These are phyloP conservation scores for Leishmania amazonensis DNA, from an alignment of 208 protist species.

Conservation along the genomic window DNA sequence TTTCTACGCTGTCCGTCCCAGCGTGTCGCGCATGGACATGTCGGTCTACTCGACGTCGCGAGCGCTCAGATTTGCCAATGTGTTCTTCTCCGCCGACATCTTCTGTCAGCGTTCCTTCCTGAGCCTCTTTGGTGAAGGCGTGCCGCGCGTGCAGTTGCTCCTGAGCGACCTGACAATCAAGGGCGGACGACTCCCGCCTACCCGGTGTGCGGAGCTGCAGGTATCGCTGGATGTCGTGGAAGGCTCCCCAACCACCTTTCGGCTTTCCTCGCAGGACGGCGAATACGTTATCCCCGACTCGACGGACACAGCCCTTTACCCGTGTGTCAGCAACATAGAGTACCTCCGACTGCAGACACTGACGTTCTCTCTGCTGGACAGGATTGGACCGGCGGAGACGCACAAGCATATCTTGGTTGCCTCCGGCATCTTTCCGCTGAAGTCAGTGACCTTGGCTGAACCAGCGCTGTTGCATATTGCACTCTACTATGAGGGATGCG, in stretches of 20 bases:
- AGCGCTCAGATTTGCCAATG: constrained; percentile 49
- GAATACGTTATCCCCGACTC: constrained; percentile 33
- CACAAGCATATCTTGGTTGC: constrained; percentile 44
- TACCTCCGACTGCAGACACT: constrained; percentile 66
- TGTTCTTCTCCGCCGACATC: constrained; percentile 61
- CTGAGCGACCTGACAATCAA: constrained; percentile 44
- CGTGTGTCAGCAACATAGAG: constrained; percentile 50
- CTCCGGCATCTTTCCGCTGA: constrained; percentile 59
- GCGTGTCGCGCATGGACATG: constrained; percentile 57
- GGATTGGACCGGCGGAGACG: constrained; percentile 20
- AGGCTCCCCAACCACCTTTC: constrained; percentile 34
- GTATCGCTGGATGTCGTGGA: constrained; percentile 54
- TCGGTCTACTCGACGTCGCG: constrained; percentile 67
- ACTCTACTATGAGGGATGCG: constrained; percentile 58
- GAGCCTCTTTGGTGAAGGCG: constrained; percentile 57
- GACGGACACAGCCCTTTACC: constrained; percentile 39
- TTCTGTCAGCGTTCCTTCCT: constrained; percentile 71
- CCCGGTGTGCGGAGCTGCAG: constrained; percentile 39
- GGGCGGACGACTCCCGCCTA: constrained; percentile 35
- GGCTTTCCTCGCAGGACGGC: constrained; percentile 20
- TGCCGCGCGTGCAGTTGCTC: constrained; percentile 56
- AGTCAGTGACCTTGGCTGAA: constrained; percentile 50
- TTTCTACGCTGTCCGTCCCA: constrained; percentile 48
- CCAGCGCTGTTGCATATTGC: constrained; percentile 39
- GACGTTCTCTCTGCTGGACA: constrained; percentile 53